These are phyloP conservation scores for Pleurozium schreberi DNA, from an alignment of 225 moss, liverwort and hornwort species.

Conservation along the genomic window DNA sequence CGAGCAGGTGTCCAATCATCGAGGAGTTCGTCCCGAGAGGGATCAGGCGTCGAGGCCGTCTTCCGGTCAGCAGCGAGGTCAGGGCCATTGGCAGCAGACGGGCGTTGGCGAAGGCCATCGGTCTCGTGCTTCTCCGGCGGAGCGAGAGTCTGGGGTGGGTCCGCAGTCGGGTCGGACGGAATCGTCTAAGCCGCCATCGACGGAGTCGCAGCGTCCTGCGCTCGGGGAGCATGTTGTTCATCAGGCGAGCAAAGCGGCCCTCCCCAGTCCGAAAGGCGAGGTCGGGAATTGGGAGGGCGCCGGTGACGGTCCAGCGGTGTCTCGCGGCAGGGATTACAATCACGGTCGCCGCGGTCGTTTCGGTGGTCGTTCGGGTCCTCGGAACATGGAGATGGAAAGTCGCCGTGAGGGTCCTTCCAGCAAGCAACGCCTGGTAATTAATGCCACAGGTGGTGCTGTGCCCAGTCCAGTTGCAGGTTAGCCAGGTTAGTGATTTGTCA, in stretches of 20 bases:
- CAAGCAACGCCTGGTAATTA: constrained; percentile 77
- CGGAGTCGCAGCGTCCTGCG: not conserved
- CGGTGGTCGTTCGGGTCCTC: constrained; percentile 48
- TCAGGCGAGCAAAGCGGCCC: not conserved
- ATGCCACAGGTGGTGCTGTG: constrained; percentile 75
- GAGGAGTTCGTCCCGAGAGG: constrained; percentile 30
- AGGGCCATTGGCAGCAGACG: constrained; percentile 44
- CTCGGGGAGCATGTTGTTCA: constrained; percentile 10
- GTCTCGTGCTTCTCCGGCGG: not conserved
- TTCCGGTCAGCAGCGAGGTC: constrained; percentile 31
- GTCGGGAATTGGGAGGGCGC: constrained; percentile 56
- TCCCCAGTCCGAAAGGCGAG: constrained; percentile 40
- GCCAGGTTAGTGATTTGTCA: constrained; percentile 50
- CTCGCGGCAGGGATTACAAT: constrained; percentile 55
- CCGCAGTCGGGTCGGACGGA: not conserved
- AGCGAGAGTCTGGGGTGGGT: not conserved
- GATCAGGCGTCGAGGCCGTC: constrained; percentile 21
- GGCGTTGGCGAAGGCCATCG: constrained; percentile 19
- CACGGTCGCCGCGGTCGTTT: constrained; percentile 77
- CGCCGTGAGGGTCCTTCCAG: constrained; percentile 54
- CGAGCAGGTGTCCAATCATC: constrained; percentile 40
- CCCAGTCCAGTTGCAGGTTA: constrained; percentile 91
- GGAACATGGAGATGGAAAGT: constrained; percentile 51
- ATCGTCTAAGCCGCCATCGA: not conserved
- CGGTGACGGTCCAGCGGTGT: constrained; percentile 34